Conservation (phyloP, 23 red algal genomes). For the Gracilaria domingensis region DNA sequence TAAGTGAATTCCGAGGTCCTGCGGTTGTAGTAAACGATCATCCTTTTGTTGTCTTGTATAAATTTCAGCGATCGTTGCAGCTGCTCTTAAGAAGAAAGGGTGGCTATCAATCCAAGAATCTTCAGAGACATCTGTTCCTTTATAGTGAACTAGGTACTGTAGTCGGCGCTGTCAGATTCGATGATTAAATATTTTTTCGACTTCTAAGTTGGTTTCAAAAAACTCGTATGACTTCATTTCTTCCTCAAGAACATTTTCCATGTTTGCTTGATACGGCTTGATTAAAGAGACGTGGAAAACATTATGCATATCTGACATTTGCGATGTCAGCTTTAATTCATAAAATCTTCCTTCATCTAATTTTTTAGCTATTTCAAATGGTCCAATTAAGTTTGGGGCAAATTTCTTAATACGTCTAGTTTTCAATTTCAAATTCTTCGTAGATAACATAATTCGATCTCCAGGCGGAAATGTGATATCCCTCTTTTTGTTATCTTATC, state of each 20-base stretch:
- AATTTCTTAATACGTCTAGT: neutral
- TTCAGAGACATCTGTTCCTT: neutral
- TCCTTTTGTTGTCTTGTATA: too few relatives aligned
- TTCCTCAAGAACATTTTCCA: neutral
- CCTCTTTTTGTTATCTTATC: too few relatives aligned
- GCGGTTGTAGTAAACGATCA: too few relatives aligned
- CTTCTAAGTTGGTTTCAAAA: too few relatives aligned
- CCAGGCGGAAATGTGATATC: neutral
- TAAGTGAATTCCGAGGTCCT: too few relatives aligned
- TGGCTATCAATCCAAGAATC: slow-evolving; percentile 3
- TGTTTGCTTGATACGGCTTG: too few relatives aligned
- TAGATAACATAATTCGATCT: neutral
- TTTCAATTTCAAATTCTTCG: neutral
- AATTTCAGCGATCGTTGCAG: too few relatives aligned
- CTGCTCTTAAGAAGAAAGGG: too few relatives aligned
- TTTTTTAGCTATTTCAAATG: neutral
- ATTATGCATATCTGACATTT: neutral
- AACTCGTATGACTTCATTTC: too few relatives aligned
- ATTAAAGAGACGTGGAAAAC: neutral
- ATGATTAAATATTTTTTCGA: neutral
- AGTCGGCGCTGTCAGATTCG: neutral
- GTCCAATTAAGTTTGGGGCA: neutral
- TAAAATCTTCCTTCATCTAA: neutral
- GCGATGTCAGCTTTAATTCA: neutral
- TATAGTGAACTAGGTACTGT: slow-evolving; percentile 11